Evolutionary conservation across 2,329 filamentous ascomycete species (phyloP), one percentile per base, ranked within the genome.

Genomic region (Fusarium armeniacum): DNA sequence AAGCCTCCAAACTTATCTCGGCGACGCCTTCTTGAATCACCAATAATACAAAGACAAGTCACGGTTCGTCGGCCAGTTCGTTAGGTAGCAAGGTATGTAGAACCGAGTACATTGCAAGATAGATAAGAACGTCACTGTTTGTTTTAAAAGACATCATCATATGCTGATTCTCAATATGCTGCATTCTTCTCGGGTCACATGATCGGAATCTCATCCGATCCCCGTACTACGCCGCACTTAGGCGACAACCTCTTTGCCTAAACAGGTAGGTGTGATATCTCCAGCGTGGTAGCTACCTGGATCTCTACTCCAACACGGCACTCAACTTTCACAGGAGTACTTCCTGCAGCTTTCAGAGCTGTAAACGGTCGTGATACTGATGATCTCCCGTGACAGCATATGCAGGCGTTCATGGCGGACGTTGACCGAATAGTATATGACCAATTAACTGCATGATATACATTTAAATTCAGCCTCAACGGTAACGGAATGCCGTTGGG

Each of bases 311-410:
- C 6, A 22, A 41, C 28, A 26, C 24, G 16, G 16, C n/a, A 20
- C 24, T 46, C 44, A 22, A 20, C 16, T 40, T 60, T 18, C 26
- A 24, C 18, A 24, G 33, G n/a, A 20, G 6, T 30, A 18, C 18
- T 30, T 16, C 13, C n/a, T 52, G 36, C 24, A 35, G 74, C 75
- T 8, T 73, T 71, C 3, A 76, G 40, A 30, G 91, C 83, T 13
- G 91, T 13, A 38, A 52, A n/a, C 89, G 0, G 89, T 89, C 65
- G 89, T 49, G 0, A 92, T 85, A 74, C 89, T 91, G 15, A 89
- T 86, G 49, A 91, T 76, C 79, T 92, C 89, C 0, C 89, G 67
- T 1, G n/a, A 88, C 90, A 0, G 89, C 88, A 79, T 78, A 81
- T 16, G 77, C 78, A 3, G 79, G 79, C n/a, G 85, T 83, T 56